These are phyloP conservation scores for Hyaloscypha variabilis DNA, from an alignment of 495 filamentous ascomycete species.

Conservation along the genomic window DNA sequence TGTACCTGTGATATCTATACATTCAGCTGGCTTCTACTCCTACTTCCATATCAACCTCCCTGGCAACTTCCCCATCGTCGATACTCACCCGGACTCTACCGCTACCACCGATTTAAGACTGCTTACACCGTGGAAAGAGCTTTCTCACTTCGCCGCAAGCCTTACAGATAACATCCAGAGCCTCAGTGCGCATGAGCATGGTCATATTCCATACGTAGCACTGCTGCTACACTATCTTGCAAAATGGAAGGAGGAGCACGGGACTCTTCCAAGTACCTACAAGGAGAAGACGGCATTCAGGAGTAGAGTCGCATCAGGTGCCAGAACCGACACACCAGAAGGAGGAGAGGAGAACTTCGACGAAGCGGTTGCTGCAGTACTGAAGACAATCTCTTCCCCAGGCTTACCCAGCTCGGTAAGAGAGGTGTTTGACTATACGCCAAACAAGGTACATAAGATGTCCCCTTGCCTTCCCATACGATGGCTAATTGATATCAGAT, in stretches of 20 bases:
- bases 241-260: constrained; percentile 76
- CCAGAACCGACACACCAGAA: constrained; percentile 76
- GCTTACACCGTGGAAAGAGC: constrained; percentile 84
- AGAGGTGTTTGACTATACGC: constrained; percentile 74
- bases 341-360: constrained; percentile 97
- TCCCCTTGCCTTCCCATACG: constrained; percentile 21
- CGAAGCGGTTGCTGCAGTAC: constrained; percentile 83
- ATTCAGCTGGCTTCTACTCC: constrained; percentile 87
- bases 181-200: constrained; percentile 81
- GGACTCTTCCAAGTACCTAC: constrained; percentile 69
- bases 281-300: constrained; percentile 87
- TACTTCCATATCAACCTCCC: constrained; percentile 79
- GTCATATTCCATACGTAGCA: constrained; percentile 87
- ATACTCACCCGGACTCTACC: constrained; percentile 91
- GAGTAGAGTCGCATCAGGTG: constrained; percentile 62
- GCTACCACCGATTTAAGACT: constrained; percentile 85
- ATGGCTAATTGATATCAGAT: constrained; percentile 19
- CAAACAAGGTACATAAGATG: constrained; percentile 41
- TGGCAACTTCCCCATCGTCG: constrained; percentile 85
- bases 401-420: constrained; percentile 67
- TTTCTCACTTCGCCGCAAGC: constrained; percentile 62
- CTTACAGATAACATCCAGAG: constrained; percentile 67
- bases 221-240: constrained; percentile 86
- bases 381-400: constrained; percentile 76
- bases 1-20: constrained; percentile 79